Evolutionary conservation across 2,329 filamentous ascomycete species (phyloP), one percentile per base, ranked within the genome.

Genomic region (Zarea fungicola): DNA sequence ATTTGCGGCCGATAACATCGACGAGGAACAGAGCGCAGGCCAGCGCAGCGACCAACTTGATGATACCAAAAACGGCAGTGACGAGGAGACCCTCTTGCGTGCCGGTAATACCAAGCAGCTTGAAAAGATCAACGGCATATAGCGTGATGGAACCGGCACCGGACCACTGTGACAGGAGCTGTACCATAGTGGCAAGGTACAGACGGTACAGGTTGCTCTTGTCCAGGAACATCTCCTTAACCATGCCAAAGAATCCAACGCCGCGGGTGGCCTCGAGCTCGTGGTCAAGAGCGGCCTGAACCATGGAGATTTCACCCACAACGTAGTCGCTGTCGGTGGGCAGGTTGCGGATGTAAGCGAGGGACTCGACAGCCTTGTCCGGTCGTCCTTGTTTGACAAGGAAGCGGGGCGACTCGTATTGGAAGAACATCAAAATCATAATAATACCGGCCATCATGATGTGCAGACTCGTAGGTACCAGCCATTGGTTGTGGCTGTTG

Each of bases 361-460:
- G 75, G 51, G 71, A 74, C 3, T 64, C 54, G n/a, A 73, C 68
- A 5, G 83, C 84, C 57, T 81, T 58, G 50, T 84, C 81, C 7
- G 76, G 61, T 28, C 79, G 73, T 28, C 80, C 80, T 46, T 77
- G 67, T 63, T 86, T 88, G 65, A 88, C 70, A 7, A 89, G 76
- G 66, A 77, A 89, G 9, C 85, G 81, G 1, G 85, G 85, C 0
- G 84, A 87, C 62, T 89, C 85, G 49, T 73, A 74, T 54, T 85
- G 78, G 56, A 85, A 76, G 62, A 87, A 84, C 10, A 81, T 86
- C 13, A 90, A 73, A 49, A 80, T 57, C 60, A 87, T 78, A 61
- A 90, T 89, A 52, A 91, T 66, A 5, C 78, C 78, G 2, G 86
- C 83, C 59, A 91, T 89, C 60, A 89, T 89, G 63, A 92, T 73